Evolutionary conservation across 371 early-diverging fungal genomes (phyloP), one percentile per base, ranked within the genome.

Genomic region (Circinella umbellata): DNA sequence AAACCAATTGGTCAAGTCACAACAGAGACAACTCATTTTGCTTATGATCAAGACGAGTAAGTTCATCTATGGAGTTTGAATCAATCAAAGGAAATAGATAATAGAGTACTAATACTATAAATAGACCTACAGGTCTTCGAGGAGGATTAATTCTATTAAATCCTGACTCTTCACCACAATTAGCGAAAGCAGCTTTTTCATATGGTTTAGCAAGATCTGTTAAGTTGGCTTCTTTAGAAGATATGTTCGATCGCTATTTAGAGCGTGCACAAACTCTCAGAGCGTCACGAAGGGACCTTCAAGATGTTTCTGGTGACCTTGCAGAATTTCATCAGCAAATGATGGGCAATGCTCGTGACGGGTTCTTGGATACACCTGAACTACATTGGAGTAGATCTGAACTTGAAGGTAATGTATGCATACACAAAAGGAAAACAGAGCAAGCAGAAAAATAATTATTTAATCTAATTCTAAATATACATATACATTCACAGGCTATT

Each of bases 21-120:
- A 15, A 54, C 70, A 55, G 68, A 64, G 37, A 55, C 63, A 9
- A 46, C 69, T 11, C 72, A 73, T 17, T 80, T 67, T 61, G 68
- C 70, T 4, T 69, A 77, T 48, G 80, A 80, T 54, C 73, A 73
- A 54, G 80, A 80, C 66, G 80, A 80, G 80, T 80, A 72, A 61
- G 75, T 39, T 46, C 5, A 14, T 10, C n/a, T 48, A 8, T 35
- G 27, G 27, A 27, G 27, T 18, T 38, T 48, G 11, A n/a, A 20
- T 10, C 4, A 48, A 51, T 17, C 13, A 18, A 14, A n/a, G 42
- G 4, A 11, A 46, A 27, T 14, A 38, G 14, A 20, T 20, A 42
- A 39, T 34, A 18, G 11, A 13, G 17, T 48, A 34, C 8, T 17
- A 38, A 61, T 59, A 37, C 10, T 3, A 14, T 60, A 6, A 55